phyloP scores from a whole-genome alignment of 768 basidiomycete genomes.

The Suillus americanus region DNA sequence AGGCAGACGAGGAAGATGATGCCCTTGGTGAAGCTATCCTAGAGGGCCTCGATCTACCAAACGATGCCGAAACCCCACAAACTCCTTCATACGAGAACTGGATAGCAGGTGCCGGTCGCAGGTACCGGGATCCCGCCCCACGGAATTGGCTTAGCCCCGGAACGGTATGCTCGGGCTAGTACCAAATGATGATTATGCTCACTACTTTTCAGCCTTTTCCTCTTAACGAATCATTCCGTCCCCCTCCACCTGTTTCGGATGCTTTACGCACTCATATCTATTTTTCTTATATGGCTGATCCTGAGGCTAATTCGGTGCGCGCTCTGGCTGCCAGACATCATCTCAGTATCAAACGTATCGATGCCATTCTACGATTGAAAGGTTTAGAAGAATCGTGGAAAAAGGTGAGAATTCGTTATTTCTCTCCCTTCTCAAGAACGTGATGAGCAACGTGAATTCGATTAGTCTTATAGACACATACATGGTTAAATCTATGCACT shows the following conservation, averaged over 20 bases:
- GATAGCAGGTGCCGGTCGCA: conserved; percentile 18
- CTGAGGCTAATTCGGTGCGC: conserved; percentile 54
- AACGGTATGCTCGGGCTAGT: conserved; percentile 45
- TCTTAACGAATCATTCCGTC: conserved; percentile 80
- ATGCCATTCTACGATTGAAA: conserved; percentile 82
- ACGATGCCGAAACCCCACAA: conserved; percentile 15
- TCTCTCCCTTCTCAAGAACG: conserved; percentile 17
- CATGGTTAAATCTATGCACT: conserved; percentile 63
- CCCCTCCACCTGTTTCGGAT: conserved; percentile 76
- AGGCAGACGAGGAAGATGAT: conserved; percentile 14
- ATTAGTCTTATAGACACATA: conserved; percentile 93
- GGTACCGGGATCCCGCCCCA: conserved; percentile 35
- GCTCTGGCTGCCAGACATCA: conserved; percentile 60
- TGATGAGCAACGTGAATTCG: conserved; percentile 69
- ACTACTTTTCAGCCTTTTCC: conserved; percentile 68
- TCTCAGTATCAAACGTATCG: conserved; percentile 74
- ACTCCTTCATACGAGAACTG: conserved; percentile 8
- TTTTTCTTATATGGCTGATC: conserved; percentile 57
- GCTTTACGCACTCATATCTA: conserved; percentile 57
- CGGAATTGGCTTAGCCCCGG: conserved; percentile 63
- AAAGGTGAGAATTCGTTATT: conserved; percentile 52
- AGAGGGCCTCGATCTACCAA: conserved; percentile 11
- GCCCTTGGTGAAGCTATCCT: conserved; percentile 18
- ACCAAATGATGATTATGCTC: conserved; percentile 4
- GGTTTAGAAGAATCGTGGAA: conserved; percentile 69